These are phyloP conservation scores for Pseudocercospora vitis DNA, from an alignment of 2,329 filamentous ascomycete genomes.

Conservation along the genomic window DNA sequence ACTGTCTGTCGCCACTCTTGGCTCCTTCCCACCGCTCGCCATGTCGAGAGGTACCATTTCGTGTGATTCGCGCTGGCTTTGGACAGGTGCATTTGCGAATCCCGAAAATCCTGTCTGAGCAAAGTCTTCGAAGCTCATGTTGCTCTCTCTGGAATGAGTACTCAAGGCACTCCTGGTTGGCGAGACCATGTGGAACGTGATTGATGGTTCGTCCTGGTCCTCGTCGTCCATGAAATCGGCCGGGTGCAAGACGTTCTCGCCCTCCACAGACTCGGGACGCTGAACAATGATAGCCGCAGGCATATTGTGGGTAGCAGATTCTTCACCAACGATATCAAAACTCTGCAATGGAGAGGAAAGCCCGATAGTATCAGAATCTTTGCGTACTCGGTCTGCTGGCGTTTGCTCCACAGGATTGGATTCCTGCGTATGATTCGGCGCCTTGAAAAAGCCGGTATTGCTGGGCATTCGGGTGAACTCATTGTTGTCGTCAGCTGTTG, in stretches of 20 bases:
- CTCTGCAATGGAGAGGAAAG: neutral
- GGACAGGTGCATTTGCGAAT: neutral
- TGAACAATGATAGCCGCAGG: neutral
- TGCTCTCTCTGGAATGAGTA: slow-evolving; percentile 9
- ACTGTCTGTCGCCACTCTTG: neutral
- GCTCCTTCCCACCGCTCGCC: neutral
- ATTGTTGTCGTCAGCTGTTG: too few relatives aligned
- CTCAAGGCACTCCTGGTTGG: slow-evolving; percentile 9
- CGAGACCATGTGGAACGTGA: neutral
- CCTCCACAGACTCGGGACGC: slow-evolving; percentile 1
- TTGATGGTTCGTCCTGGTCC: neutral
- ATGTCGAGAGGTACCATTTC: neutral
- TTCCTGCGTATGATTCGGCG: neutral
- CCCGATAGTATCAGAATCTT: slow-evolving; percentile 5
- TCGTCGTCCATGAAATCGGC: neutral
- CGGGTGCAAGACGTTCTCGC: neutral
- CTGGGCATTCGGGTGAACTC: too few relatives aligned
- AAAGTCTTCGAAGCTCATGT: slow-evolving; percentile 22
- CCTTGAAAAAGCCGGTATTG: too few relatives aligned
- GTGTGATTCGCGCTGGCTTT: neutral
- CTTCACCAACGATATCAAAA: neutral
- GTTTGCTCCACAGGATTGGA: neutral
- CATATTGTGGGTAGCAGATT: neutral
- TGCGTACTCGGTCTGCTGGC: neutral
- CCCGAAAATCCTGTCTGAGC: slow-evolving; percentile 13